Conservation (phyloP, 768 basidiomycete genomes). For the Mycena metata region DNA sequence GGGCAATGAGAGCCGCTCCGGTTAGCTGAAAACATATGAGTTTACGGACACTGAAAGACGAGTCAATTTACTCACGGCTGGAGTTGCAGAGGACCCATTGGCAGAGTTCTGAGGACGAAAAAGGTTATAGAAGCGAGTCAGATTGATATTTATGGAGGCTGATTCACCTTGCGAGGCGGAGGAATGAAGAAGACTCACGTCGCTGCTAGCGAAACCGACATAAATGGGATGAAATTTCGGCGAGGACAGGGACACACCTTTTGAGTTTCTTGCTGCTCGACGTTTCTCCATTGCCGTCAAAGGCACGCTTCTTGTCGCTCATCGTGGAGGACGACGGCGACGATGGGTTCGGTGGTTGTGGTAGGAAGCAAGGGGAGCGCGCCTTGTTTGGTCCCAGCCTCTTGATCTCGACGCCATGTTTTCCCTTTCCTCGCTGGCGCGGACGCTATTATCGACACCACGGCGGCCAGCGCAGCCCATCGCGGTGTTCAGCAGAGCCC, state of each 20-base stretch:
- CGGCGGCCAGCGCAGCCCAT: conserved; percentile 41
- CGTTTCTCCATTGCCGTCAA: conserved; percentile 67
- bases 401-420: conserved; percentile 15
- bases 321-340: conserved; percentile 51
- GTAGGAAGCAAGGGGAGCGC: conserved; percentile 6
- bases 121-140: conserved; percentile 80
- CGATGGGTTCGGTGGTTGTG: conserved; percentile 23
- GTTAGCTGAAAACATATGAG: conserved; percentile 52
- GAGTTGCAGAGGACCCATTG: conserved; percentile 58
- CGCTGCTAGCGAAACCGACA: conserved; percentile 61
- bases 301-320: conserved; percentile 77
- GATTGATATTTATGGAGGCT: conserved; percentile 60
- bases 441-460: conserved; percentile 24
- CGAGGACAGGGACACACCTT: conserved; percentile 62
- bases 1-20: conserved; percentile 79
- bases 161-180: conserved; percentile 79
- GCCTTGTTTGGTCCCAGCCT: conserved; percentile 16
- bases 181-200: conserved; percentile 66
- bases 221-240: conserved; percentile 26
- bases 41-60: conserved; percentile 8
- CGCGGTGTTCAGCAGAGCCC: conserved; percentile 58
- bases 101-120: conserved; percentile 65
- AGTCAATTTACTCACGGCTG: conserved; percentile 57
- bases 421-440: conserved; percentile 34
- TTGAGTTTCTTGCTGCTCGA: conserved; percentile 70